Evolutionary conservation across 2,329 filamentous ascomycete species (phyloP), one percentile per base, ranked within the genome.

Genomic region (Hymenoscyphus scutula): DNA sequence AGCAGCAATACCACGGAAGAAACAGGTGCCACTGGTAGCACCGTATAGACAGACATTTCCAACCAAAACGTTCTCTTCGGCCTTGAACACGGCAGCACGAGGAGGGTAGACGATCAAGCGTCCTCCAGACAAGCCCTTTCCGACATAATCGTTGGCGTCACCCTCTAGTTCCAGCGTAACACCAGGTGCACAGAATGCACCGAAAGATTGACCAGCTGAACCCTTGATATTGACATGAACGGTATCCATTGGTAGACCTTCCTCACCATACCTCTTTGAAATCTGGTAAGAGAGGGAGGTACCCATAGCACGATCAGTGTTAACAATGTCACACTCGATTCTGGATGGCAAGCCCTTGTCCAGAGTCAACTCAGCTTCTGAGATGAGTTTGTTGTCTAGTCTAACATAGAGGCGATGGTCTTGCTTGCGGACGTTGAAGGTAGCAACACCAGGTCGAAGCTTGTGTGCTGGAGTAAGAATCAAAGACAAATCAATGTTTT

Each of bases 391-490:
- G 81, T 98, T 98, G 77, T 98, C 94, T 11, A 98, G 83, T 72
- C 94, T 91, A 66, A 93, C 88, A 76, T 97, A 93, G 23, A 98
- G 88, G 74, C 90, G 88, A 78, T 98, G 94, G 71, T 98, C 94
- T 78, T 98, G 94, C 83, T 97, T 97, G 77, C 94, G 90, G 63
- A 97, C 93, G 72, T 97, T 97, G 85, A 97, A 97, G 11, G 93
- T 97, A 45, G 94, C 93, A 62, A 97, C 94, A 66, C 92, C 93
- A 59, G 93, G 93, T 65, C 94, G 90, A 59, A 97, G 89, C 70
- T 93, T 95, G 79, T 98, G 93, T n/a, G 94, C 94, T 3, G 94
- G 94, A 0, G 93, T 97, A 58, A 98, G 81, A 72, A 98, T 95
- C 61, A 97, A 86, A 51, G 92, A 96, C 64, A 97, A 80, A 71